Base-by-base conservation (phyloP, 2,329 filamentous ascomycete genomes). In the Cladophialophora yegresii region DNA sequence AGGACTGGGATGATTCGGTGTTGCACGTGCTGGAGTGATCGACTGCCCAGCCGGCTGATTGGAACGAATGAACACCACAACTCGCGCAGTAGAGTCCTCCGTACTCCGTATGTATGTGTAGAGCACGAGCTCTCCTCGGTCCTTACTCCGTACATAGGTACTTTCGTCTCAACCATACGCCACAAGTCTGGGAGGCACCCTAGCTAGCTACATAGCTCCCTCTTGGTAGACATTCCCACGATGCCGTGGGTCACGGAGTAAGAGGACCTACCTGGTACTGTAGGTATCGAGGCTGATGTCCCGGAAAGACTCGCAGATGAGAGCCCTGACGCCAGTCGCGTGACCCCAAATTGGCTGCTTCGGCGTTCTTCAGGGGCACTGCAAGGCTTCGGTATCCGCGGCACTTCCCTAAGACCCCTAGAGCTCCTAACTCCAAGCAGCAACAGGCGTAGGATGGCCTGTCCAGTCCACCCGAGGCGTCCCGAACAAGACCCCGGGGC, bases 401-500 rank as follows among this genome's bases (percentile, higher is more conserved):
- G 51, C 23, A 54, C 51, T 54, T 54, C 12, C 23, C 12, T 28
- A 12, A 16, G 50, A 20, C 47, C 47, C 47, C 47, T 51, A 51
- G 28, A 30, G 28, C 26, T 28, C 51, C 16, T 26, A 20, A 54
- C 51, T 54, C 51, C 51, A 54, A 54, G 32, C 51, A 54, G 51
- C n/a, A 54, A 32, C 28, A 32, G 51, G 47, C 9, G 47, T 50
- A 32, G 51, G 1, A 12, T 51, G 13, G 20, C 26, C 13, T 23
- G 47, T 51, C 26, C 51, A 30, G 28, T 28, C 47, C 47, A 59
- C 57, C 57, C 57, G 57, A 30, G 33, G 26, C 20, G 33, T 51
- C 57, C 57, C 57, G 57, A 59, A 43, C 45, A 23, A 59, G 36
- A 9, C 33, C 47, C 30, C 57, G 43, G 57, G 47, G 45, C 43